Conservation (phyloP, 352 stramenopile species). For the Globisporangium splendens region DNA sequence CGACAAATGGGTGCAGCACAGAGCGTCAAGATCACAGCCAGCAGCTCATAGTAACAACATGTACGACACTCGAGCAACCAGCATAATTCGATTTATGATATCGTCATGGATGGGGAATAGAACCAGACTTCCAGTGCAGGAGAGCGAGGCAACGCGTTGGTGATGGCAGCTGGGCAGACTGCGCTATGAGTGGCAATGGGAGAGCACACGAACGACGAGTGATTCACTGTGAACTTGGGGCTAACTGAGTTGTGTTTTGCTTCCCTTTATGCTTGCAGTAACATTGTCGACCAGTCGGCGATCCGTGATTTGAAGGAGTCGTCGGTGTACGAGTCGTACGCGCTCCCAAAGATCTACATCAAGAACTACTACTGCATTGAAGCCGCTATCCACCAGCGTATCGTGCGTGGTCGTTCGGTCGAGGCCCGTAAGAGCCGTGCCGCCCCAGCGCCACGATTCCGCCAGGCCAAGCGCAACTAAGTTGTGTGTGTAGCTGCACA, state of each 20-base stretch:
- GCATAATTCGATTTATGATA: too few relatives aligned
- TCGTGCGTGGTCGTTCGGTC: slow-evolving; percentile 96
- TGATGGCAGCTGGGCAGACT: too few relatives aligned
- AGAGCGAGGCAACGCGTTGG: too few relatives aligned
- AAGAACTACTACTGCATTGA: slow-evolving; percentile 99
- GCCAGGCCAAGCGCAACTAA: slow-evolving; percentile 64
- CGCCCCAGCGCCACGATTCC: slow-evolving; percentile 86
- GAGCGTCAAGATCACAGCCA: too few relatives aligned
- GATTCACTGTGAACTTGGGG: too few relatives aligned
- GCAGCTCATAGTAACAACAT: too few relatives aligned
- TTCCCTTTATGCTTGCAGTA: slow-evolving; percentile 58
- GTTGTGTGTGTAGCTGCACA: slow-evolving; percentile 10
- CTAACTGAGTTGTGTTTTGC: not conserved
- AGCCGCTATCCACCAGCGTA: slow-evolving; percentile 98
- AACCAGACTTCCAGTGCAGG: too few relatives aligned
- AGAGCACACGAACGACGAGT: too few relatives aligned
- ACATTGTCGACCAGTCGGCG: slow-evolving; percentile 99
- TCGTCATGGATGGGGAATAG: too few relatives aligned
- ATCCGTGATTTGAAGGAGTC: slow-evolving; percentile 98
- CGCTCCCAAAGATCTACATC: slow-evolving; percentile 99
- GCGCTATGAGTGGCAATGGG: too few relatives aligned
- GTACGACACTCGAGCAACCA: too few relatives aligned
- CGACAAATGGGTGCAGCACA: too few relatives aligned
- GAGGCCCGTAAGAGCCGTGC: slow-evolving; percentile 92
- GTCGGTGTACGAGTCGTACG: slow-evolving; percentile 98